Percentiles rank a stretch among this genome's conserved stretches.
These are phyloP conservation scores for Ophiostoma populinum DNA, from an alignment of 2,329 filamentous ascomycete species.

Conservation along the genomic window DNA sequence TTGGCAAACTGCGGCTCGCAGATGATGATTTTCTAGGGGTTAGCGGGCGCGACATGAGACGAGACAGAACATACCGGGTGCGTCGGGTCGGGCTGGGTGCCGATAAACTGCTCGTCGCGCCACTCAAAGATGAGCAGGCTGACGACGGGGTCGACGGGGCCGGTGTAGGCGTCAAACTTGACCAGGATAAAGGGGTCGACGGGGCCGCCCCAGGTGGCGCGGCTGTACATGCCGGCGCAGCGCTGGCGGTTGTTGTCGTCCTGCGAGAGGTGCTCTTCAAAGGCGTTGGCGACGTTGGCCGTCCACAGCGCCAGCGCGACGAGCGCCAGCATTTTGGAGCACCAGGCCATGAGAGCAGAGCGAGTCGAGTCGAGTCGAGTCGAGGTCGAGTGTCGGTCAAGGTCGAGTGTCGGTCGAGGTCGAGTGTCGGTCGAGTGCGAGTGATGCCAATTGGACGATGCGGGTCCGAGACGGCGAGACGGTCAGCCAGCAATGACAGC, in stretches of 20 bases:
- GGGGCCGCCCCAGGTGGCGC: slow-evolving; percentile 70
- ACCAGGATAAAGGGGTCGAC: slow-evolving; percentile 79
- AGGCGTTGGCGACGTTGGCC: slow-evolving; percentile 23
- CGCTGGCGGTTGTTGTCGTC: slow-evolving; percentile 63
- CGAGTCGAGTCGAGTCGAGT: too few species aligned
- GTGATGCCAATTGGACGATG: too few species aligned
- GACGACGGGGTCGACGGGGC: slow-evolving; percentile 53
- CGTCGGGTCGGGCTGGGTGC: slow-evolving; percentile 40
- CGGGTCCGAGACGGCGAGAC: too few species aligned
- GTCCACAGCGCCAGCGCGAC: slow-evolving; percentile 38
- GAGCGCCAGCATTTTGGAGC: slow-evolving; percentile 26
- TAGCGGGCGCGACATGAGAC: background rate
- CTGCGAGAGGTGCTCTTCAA: slow-evolving; percentile 38
- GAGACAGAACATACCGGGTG: slow-evolving; percentile 2
- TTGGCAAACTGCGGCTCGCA: slow-evolving; percentile 59
- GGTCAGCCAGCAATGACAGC: too few species aligned
- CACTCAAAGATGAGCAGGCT: slow-evolving; percentile 90
- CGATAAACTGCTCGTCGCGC: slow-evolving; percentile 67
- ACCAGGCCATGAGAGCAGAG: too few species aligned
- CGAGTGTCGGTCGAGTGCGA: too few species aligned
- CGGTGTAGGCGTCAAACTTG: slow-evolving; percentile 49
- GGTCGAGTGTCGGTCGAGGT: too few species aligned
- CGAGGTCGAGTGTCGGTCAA: too few species aligned
- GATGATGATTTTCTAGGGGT: slow-evolving; percentile 31
- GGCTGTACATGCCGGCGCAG: slow-evolving; percentile 90